These are phyloP conservation scores for Papiliotrema nemorosa DNA, from an alignment of 1,284 basidiomycete species.

Conservation along the genomic window DNA sequence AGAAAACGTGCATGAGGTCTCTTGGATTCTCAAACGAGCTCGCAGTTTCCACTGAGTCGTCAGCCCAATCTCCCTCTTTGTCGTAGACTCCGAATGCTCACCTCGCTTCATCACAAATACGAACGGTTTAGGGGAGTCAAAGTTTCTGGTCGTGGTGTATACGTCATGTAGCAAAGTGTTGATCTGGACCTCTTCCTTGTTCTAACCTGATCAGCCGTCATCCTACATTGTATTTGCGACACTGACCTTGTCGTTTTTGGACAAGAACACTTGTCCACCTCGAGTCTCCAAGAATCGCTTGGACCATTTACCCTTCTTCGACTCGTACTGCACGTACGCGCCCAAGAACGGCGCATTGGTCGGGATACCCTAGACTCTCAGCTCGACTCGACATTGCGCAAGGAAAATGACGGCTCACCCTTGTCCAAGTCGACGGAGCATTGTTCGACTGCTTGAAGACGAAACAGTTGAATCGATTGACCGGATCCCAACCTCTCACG, in stretches of 20 bases:
- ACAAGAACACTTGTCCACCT: constrained; percentile 76
- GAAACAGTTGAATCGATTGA: constrained; percentile 69
- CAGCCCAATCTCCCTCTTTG: too few species aligned
- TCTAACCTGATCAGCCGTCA: constrained; percentile 51
- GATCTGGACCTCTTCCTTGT: constrained; percentile 64
- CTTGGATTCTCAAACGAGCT: constrained; percentile 76
- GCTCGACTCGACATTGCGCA: neutral
- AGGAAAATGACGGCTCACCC: constrained; percentile 12
- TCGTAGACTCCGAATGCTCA: constrained; percentile 15
- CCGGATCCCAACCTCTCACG: constrained; percentile 75
- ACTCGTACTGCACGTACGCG: constrained; percentile 78
- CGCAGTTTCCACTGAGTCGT: constrained; percentile 65
- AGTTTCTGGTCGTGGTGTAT: constrained; percentile 66
- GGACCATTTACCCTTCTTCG: constrained; percentile 84
- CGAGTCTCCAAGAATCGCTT: constrained; percentile 81
- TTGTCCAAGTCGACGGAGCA: constrained; percentile 40
- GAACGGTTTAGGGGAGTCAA: constrained; percentile 67
- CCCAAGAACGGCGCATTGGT: constrained; percentile 64
- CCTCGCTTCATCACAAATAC: constrained; percentile 74
- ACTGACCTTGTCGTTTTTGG: constrained; percentile 76
- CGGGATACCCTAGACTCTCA: constrained; percentile 60
- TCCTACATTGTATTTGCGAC: neutral
- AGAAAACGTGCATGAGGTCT: constrained; percentile 80
- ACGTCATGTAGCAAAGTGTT: constrained; percentile 71
- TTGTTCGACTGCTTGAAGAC: constrained; percentile 68